A percentile compares a stretch with the other conserved stretches of the same genome.
Evolutionary conservation across 2,329 filamentous ascomycete species (phyloP).

Genomic region (Zymoseptoria pseudotritici): DNA sequence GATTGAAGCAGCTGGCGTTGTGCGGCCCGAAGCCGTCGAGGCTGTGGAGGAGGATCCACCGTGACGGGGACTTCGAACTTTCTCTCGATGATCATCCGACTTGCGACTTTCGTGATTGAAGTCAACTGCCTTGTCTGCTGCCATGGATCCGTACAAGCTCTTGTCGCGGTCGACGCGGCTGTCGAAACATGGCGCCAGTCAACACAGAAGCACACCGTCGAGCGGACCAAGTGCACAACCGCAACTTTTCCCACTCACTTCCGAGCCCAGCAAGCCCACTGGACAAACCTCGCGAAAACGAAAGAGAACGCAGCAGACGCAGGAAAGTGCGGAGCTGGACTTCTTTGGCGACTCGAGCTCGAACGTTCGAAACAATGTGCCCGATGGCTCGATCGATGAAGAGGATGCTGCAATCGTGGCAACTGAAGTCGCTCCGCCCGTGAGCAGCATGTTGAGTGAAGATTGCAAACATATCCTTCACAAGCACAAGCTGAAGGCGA

Average conservation of each 20-base stretch:
- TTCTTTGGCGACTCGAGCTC: slow-evolving; percentile 32
- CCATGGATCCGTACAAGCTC: slow-evolving; percentile 69
- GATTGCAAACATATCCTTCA: slow-evolving; percentile 26
- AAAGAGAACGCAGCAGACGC: slow-evolving; percentile 31
- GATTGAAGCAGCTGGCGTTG: neutral
- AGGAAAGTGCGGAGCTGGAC: slow-evolving; percentile 33
- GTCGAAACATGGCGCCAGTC: slow-evolving; percentile 32
- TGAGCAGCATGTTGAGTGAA: slow-evolving; percentile 2
- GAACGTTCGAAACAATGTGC: neutral
- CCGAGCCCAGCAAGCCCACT: slow-evolving; percentile 13
- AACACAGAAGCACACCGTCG: slow-evolving; percentile 50
- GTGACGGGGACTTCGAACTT: neutral
- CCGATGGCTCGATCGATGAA: neutral
- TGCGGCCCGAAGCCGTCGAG: neutral
- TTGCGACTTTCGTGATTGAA: neutral
- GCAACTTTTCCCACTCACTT: slow-evolving; percentile 50
- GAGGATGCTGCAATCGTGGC: neutral
- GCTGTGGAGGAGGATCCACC: neutral
- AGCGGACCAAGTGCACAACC: slow-evolving; percentile 58
- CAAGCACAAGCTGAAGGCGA: slow-evolving; percentile 30
- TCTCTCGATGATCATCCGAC: neutral
- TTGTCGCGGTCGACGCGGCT: slow-evolving; percentile 63
- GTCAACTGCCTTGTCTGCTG: neutral
- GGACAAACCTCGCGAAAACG: slow-evolving; percentile 31
- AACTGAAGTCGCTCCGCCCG: neutral